Conservation (phyloP, 2,329 filamentous ascomycete genomes). For the Didymella glomerata region DNA sequence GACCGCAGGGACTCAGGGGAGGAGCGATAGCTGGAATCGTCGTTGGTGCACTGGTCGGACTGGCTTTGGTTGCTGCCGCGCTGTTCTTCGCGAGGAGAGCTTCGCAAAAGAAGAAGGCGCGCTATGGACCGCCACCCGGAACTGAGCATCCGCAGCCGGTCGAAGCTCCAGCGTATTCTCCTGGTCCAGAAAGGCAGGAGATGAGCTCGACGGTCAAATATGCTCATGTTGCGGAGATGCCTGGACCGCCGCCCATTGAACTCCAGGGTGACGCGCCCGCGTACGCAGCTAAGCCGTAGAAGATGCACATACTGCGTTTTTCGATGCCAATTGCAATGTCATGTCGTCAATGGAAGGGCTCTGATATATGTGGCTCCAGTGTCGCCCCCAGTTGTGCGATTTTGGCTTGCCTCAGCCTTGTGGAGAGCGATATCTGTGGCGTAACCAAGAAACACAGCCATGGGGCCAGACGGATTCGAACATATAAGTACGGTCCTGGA, state of each 20-base stretch:
- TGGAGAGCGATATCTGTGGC: neutral
- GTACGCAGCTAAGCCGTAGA: neutral
- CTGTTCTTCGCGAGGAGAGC: slow-evolving; percentile 6
- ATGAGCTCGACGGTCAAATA: slow-evolving; percentile 7
- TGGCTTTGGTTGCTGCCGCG: slow-evolving; percentile 8
- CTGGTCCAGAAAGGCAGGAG: slow-evolving; percentile 2
- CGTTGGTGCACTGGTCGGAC: slow-evolving; percentile 7
- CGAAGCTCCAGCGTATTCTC: neutral
- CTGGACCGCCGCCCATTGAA: slow-evolving; percentile 7
- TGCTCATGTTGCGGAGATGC: slow-evolving; percentile 10
- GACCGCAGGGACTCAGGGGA: slow-evolving; percentile 3
- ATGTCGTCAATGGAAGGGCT: no score
- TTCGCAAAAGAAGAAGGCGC: slow-evolving; percentile 7
- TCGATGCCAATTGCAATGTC: no score
- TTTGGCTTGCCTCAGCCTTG: slow-evolving; percentile 5
- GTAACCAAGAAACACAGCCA: neutral
- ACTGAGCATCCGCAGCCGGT: slow-evolving; percentile 2
- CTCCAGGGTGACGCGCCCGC: slow-evolving; percentile 11
- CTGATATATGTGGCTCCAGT: no score
- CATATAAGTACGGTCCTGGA: neutral
- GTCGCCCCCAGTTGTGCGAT: no score
- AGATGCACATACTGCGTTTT: no score
- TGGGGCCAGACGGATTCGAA: neutral
- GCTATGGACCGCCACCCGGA: neutral
- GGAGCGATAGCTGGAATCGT: slow-evolving; percentile 13